These are phyloP conservation scores for Pseudocercospora cruenta DNA, from an alignment of 2,329 filamentous ascomycete genomes.

Conservation along the genomic window DNA sequence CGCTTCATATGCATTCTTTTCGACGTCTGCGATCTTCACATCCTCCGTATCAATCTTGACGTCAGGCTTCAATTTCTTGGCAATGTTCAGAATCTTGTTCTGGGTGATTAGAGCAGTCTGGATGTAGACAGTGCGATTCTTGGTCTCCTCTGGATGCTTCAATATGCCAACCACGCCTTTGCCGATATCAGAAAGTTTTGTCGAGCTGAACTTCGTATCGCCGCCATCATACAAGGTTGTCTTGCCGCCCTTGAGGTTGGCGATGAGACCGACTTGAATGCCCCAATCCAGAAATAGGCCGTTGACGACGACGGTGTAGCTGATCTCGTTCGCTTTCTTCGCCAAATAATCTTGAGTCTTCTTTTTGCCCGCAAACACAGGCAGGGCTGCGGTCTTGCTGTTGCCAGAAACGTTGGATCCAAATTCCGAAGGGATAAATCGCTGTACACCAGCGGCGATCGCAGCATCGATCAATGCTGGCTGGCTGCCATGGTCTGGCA, in stretches of 20 bases:
- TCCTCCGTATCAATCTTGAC: slow-evolving; percentile 32
- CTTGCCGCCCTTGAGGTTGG: slow-evolving; percentile 33
- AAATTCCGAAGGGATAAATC: slow-evolving; percentile 48
- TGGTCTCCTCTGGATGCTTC: slow-evolving; percentile 40
- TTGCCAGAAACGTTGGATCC: slow-evolving; percentile 42
- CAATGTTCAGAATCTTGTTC: slow-evolving; percentile 42
- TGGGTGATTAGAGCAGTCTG: slow-evolving; percentile 42
- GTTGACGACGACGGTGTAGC: slow-evolving; percentile 41
- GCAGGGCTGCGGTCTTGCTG: slow-evolving; percentile 36
- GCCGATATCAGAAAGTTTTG: slow-evolving; percentile 38
- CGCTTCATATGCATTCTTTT: slow-evolving; percentile 36
- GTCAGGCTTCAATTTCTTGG: slow-evolving; percentile 40
- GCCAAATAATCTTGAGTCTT: slow-evolving; percentile 42
- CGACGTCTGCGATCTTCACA: slow-evolving; percentile 35
- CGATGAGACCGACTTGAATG: slow-evolving; percentile 37
- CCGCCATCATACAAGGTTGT: slow-evolving; percentile 43
- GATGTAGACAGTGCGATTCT: slow-evolving; percentile 43
- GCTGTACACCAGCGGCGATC: slow-evolving; percentile 42
- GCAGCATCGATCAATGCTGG: slow-evolving; percentile 46
- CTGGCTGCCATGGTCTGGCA: slow-evolving; percentile 21
- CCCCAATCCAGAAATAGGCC: slow-evolving; percentile 44
- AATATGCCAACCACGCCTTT: slow-evolving; percentile 41
- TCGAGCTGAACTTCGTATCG: slow-evolving; percentile 38
- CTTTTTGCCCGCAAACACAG: slow-evolving; percentile 44
- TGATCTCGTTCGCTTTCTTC: slow-evolving; percentile 34